Conservation (phyloP, 345 rosid genomes). For the Hibiscus trionum region DNA sequence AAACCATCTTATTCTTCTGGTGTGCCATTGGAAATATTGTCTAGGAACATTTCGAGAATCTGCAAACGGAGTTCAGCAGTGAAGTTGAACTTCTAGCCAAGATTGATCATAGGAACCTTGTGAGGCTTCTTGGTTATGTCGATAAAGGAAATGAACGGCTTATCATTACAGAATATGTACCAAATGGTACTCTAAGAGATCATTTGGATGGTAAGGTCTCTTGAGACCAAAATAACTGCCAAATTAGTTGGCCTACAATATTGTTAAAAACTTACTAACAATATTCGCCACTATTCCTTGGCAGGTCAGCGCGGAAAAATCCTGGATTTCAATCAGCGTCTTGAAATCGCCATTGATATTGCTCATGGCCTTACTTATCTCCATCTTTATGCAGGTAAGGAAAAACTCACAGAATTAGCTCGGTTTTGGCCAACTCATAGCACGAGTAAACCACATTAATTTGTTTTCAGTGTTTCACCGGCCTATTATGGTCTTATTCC, state of each 20-base stretch:
- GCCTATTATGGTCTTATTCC: not conserved
- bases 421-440: not conserved
- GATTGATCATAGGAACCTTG: slow-evolving; percentile 85
- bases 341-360: slow-evolving; percentile 85
- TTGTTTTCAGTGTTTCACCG: not conserved
- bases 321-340: slow-evolving; percentile 84
- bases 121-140: slow-evolving; percentile 84
- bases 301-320: slow-evolving; percentile 60
- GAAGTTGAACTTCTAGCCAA: slow-evolving; percentile 91
- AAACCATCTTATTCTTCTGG: not conserved
- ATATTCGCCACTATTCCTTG: not conserved
- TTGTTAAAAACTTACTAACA: not conserved
- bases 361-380: slow-evolving; percentile 94
- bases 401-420: not conserved
- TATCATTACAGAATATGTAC: slow-evolving; percentile 81
- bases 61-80: slow-evolving; percentile 78
- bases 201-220: slow-evolving; percentile 81
- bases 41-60: slow-evolving; percentile 70
- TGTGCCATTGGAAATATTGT: slow-evolving; percentile 7
- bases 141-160: slow-evolving; percentile 86
- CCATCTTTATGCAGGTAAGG: slow-evolving; percentile 77
- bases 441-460: not conserved
- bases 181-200: slow-evolving; percentile 91
- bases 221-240: not conserved
- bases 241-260: not conserved